A percentile compares a stretch with the other conserved stretches of the same genome.
Conservation (phyloP, 2,329 filamentous ascomycete genomes). For the Aschersonia sp. region DNA sequence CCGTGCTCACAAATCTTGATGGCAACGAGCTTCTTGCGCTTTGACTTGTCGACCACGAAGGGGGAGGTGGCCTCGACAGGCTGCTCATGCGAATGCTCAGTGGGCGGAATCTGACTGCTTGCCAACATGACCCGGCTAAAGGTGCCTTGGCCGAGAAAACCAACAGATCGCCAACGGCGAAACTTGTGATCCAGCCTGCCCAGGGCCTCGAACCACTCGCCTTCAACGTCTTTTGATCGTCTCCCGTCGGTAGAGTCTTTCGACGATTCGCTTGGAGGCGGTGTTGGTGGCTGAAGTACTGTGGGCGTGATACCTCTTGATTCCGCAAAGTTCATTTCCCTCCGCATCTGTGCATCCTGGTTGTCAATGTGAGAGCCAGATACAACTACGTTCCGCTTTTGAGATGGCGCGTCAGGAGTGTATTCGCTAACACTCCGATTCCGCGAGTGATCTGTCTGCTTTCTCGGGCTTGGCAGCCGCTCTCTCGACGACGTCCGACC, state of each 20-base stretch:
- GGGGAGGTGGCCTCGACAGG: conserved; percentile 17
- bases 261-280: conserved; percentile 65
- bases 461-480: conserved; percentile 7
- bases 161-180: conserved; percentile 65
- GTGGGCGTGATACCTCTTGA: conserved; percentile 55
- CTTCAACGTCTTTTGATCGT: conserved; percentile 22
- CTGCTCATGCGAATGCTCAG: conserved; percentile 21
- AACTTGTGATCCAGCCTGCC: conserved; percentile 54
- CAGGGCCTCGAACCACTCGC: conserved; percentile 56
- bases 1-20: conserved; percentile 94
- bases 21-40: conserved; percentile 74
- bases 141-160: conserved; percentile 76
- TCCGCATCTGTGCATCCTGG: conserved; percentile 39
- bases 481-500: conserved; percentile 11
- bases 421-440: conserved; percentile 87
- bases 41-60: conserved; percentile 15
- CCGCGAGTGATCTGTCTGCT: conserved; percentile 34
- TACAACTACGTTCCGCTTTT: conserved; percentile 60
- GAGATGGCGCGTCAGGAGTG: conserved; percentile 55
- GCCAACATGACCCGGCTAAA: conserved; percentile 92
- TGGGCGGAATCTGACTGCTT: conserved; percentile 53
- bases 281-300: conserved; percentile 56
- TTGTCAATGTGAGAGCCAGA: conserved; percentile 41
- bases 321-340: conserved; percentile 69
- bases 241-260: conserved; percentile 26